Evolutionary conservation across 495 filamentous ascomycete species (phyloP), one percentile per base, ranked within the genome.

Genomic region (Amniculicola lignicola): DNA sequence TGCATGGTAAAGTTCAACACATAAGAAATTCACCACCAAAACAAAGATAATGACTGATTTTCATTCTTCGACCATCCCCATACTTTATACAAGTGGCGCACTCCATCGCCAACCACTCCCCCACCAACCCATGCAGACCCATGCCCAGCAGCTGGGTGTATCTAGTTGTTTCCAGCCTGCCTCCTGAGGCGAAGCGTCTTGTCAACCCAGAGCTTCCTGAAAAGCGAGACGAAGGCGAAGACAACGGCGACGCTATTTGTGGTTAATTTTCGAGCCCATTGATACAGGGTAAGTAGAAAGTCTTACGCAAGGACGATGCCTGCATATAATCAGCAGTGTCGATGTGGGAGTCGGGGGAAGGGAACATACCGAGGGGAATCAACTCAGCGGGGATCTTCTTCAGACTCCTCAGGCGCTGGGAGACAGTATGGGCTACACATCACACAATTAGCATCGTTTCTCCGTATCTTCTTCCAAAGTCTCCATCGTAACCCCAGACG

Each of bases 301-400:
- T 70, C 76, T 64, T 82, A 87, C 73, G 75, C 83, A 61, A 96
- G 81, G 71, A 98, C 93, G 62, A 95, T 69, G 70, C 88, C 91
- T 96, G 45, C 49, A 19, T 9, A 39, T 7, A 6, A 37, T 67
- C 50, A 64, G 39, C 52, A 2, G 15, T 49, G 39, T 10, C 3
- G 40, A 33, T 39, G 23, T 16, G 15, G 19, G 23, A 11, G 16
- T 19, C 35, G 35, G 15, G 25, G 23, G 25, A 18, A 16, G 64
- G 43, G 2, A 51, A 77, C 83, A 71, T 85, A 95, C 91, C 89
- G 61, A 99, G 82, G 64, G 93, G 93, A 66, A 92, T 82, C 82
- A 99, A 79, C 79, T 99, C 93, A 43, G 91, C 83, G 55, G 93
- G 93, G 68, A 95, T 83, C 76, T 82, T 82, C 81, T 87, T 89